phyloP scores from a whole-genome alignment of 2,329 filamentous ascomycete genomes.

The Zymoseptoria pseudotritici region DNA sequence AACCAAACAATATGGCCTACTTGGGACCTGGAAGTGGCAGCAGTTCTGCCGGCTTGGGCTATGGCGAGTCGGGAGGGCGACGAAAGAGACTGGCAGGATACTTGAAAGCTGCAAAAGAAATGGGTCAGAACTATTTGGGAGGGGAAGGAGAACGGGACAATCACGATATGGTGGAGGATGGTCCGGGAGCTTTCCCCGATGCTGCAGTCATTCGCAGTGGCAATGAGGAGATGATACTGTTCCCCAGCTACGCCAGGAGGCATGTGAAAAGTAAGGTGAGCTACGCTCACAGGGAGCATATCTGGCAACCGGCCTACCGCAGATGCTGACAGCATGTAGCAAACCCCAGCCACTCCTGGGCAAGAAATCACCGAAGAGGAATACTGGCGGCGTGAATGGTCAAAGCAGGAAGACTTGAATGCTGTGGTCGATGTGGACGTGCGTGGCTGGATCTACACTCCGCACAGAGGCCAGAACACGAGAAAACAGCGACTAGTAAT shows the following conservation, averaged over 20 bases:
- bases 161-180: constrained; percentile 17
- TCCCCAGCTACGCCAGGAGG: constrained; percentile 82
- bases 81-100: constrained; percentile 71
- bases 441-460: constrained; percentile 88
- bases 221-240: constrained; percentile 87
- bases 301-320: background rate
- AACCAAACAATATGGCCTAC: constrained; percentile 28
- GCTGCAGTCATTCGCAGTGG: constrained; percentile 72
- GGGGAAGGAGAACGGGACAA: constrained; percentile 27
- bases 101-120: constrained; percentile 62
- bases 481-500: constrained; percentile 81
- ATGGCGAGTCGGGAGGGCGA: constrained; percentile 59
- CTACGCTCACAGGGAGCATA: background rate
- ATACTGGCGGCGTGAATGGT: constrained; percentile 73
- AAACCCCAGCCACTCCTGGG: constrained; percentile 10
- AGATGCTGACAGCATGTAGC: constrained; percentile 2
- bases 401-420: constrained; percentile 69
- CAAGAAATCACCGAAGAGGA: constrained; percentile 37
- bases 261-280: constrained; percentile 50
- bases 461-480: constrained; percentile 75
- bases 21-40: constrained; percentile 12
- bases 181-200: constrained; percentile 66
- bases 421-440: constrained; percentile 92
- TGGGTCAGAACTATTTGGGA: constrained; percentile 49
- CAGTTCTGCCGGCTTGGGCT: constrained; percentile 15